Evolutionary conservation across 2,329 filamentous ascomycete species (phyloP).

Genomic region (Zymoseptoria pseudotritici): DNA sequence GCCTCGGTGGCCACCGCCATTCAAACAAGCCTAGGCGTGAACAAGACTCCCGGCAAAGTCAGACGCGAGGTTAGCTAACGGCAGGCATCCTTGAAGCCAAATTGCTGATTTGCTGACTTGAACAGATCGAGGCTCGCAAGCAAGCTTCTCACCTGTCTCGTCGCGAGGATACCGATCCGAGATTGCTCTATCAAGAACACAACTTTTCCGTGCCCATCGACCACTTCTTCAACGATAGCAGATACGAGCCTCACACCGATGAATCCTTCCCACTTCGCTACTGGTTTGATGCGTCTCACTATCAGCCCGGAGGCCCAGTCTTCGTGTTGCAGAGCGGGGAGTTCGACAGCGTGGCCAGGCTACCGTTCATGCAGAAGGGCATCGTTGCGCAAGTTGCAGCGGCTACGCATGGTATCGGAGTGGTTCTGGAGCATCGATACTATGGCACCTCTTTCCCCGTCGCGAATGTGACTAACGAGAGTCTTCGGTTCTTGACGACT

Average conservation of each 20-base stretch:
- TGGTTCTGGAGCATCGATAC: conserved; percentile 81
- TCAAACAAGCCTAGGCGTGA: conserved; percentile 1
- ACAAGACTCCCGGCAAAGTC: background rate
- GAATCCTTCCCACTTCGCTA: conserved; percentile 65
- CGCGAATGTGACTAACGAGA: conserved; percentile 58
- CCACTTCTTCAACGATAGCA: conserved; percentile 73
- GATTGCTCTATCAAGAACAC: conserved; percentile 38
- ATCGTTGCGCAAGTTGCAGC: conserved; percentile 63
- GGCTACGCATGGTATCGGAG: conserved; percentile 65
- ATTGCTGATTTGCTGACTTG: background rate
- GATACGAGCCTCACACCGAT: conserved; percentile 68
- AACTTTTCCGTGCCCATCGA: conserved; percentile 58
- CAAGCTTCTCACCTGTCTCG: conserved; percentile 8
- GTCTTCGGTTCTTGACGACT: conserved; percentile 72
- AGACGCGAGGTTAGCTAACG: background rate
- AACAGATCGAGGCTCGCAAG: background rate
- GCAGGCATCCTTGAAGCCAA: background rate
- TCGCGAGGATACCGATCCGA: conserved; percentile 25
- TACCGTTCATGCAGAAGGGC: conserved; percentile 69
- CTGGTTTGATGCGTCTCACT: conserved; percentile 74
- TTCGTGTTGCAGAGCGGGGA: conserved; percentile 71
- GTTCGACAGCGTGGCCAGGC: conserved; percentile 52
- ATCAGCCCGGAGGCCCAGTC: conserved; percentile 70
- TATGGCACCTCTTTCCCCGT: conserved; percentile 71
- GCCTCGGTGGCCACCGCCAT: conserved; percentile 4